phyloP scores from a whole-genome alignment of 2,329 filamentous ascomycete species.

The Aspergillus neoniger region DNA sequence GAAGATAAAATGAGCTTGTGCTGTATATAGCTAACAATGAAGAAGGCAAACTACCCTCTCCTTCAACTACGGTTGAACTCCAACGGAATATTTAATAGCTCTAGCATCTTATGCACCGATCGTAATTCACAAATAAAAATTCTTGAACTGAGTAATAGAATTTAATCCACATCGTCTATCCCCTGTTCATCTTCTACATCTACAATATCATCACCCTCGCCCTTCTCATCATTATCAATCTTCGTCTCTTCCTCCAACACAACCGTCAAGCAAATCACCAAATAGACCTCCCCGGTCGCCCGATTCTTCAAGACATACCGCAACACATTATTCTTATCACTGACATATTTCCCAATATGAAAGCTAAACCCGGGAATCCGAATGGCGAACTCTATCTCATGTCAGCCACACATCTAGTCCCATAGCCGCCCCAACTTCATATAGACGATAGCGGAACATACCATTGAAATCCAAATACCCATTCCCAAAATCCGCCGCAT shows the following conservation, averaged over 20 bases:
- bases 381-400: constrained; percentile 38
- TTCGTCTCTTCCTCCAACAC: constrained; percentile 48
- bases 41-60: too few species aligned
- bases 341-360: constrained; percentile 42
- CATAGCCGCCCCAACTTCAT: constrained; percentile 1
- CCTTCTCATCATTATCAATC: constrained; percentile 11
- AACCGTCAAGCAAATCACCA: constrained; percentile 79
- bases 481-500: constrained; percentile 79
- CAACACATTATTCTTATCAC: constrained; percentile 75
- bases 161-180: constrained; percentile 25
- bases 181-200: constrained; percentile 24
- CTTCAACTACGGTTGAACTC: too few species aligned
- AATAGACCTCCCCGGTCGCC: constrained; percentile 70
- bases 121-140: too few species aligned
- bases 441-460: constrained; percentile 29
- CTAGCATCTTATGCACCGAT: too few species aligned
- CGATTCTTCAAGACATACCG: constrained; percentile 91
- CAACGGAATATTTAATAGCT: too few species aligned
- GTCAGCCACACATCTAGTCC: neutral
- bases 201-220: constrained; percentile 6
- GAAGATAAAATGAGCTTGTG: too few species aligned
- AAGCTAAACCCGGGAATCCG: constrained; percentile 40
- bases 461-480: constrained; percentile 85
- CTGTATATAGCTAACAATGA: too few species aligned
- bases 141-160: too few species aligned